Evolutionary conservation across 164 flowering plant species (phyloP).

Genomic region (Euptelea pleiosperma): DNA sequence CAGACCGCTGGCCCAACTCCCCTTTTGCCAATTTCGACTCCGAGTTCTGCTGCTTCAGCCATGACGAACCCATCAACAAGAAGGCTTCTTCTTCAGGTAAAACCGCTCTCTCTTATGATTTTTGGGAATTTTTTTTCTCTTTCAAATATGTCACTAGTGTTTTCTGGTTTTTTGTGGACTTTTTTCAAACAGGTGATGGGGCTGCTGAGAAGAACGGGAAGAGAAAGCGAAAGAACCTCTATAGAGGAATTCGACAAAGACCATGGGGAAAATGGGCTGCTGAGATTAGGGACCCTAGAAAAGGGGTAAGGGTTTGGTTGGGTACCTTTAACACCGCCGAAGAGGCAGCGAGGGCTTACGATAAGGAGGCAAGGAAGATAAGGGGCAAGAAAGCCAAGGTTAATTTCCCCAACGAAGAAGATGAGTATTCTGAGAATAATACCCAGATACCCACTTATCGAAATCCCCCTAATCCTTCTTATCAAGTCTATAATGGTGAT

Average conservation of each 20-base stretch:
- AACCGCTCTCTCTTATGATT: background rate
- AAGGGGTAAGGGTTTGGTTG: slow-evolving; percentile 92
- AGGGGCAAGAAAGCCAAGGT: slow-evolving; percentile 91
- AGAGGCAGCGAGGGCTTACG: slow-evolving; percentile 94
- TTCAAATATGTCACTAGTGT: no score
- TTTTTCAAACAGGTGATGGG: slow-evolving; percentile 7
- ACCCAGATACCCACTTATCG: background rate
- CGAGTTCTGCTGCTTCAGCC: background rate
- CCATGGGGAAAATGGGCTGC: slow-evolving; percentile 63
- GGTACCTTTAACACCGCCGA: slow-evolving; percentile 94
- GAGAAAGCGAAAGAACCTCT: slow-evolving; percentile 73
- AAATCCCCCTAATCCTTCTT: slow-evolving; percentile 3
- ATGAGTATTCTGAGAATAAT: background rate
- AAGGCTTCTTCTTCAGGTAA: slow-evolving; percentile 33
- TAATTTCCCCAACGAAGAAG: slow-evolving; percentile 78
- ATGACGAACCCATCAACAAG: slow-evolving; percentile 10
- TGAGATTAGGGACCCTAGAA: slow-evolving; percentile 91
- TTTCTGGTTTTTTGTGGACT: background rate
- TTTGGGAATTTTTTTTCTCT: no score
- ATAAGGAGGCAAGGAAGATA: slow-evolving; percentile 77
- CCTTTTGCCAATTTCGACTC: slow-evolving; percentile 18
- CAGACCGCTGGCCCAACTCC: slow-evolving; percentile 49
- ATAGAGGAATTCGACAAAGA: slow-evolving; percentile 82
- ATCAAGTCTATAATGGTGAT: background rate
- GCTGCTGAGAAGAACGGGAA: slow-evolving; percentile 23